A percentile compares a stretch with the other conserved stretches of the same genome.
Evolutionary conservation across 305 asterid genomes (phyloP).

Genomic region (Plantago lanceolata): DNA sequence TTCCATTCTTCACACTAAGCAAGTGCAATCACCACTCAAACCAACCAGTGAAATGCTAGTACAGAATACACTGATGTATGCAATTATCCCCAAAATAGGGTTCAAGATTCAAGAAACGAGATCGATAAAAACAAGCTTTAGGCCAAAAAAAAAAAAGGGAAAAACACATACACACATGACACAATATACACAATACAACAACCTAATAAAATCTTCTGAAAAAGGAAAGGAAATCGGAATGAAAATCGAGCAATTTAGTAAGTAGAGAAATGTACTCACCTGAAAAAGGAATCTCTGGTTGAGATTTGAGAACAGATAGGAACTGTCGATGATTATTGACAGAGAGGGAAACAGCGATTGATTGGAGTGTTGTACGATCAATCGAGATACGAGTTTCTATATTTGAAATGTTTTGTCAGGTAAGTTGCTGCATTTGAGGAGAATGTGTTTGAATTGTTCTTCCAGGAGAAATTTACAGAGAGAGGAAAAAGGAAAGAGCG

Average conservation of each 20-base stretch:
- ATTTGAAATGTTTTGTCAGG: no score
- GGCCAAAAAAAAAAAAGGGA: no score
- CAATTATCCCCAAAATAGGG: background rate
- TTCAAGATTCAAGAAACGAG: background rate
- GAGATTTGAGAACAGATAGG: background rate
- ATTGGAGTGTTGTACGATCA: background rate
- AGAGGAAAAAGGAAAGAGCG: constrained; percentile 1
- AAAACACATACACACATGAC: no score
- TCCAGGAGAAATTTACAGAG: constrained; percentile 2
- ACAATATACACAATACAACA: no score
- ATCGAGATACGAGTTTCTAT: background rate
- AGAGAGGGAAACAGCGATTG: background rate
- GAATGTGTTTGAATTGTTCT: no score
- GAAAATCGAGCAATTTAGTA: background rate
- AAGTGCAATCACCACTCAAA: no score
- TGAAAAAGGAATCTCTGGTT: background rate
- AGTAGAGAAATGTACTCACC: background rate
- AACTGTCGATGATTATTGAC: background rate
- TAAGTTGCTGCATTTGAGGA: no score
- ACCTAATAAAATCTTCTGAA: no score
- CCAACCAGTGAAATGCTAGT: no score
- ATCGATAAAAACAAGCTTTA: no score
- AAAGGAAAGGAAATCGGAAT: background rate
- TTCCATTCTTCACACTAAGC: background rate
- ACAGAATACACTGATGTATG: background rate